phyloP scores from a whole-genome alignment of 176 grass and related monocot genomes.

The Oryza meyeriana region DNA sequence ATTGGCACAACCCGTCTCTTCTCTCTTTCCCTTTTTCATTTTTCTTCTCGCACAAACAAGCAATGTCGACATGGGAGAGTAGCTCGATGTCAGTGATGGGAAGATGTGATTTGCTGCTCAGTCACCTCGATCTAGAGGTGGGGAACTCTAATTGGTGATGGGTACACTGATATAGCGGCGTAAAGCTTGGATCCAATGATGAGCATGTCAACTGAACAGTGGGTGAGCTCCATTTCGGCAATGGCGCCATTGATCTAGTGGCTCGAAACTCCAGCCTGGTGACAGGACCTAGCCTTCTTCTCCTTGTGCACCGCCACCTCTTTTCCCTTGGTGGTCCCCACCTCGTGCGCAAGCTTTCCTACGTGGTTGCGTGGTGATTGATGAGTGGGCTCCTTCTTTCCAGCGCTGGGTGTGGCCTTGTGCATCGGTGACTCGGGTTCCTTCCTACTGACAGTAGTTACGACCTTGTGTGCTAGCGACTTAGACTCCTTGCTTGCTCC shows the following conservation, averaged over 20 bases:
- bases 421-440: neutral
- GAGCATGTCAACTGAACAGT: no score
- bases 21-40: no score
- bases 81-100: neutral
- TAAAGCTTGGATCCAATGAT: no score
- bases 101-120: neutral
- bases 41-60: no score
- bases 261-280: neutral
- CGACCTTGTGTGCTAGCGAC: neutral
- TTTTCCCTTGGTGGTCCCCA: neutral
- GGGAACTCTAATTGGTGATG: neutral
- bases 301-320: neutral
- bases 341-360: no score
- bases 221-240: no score
- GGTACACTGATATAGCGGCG: no score
- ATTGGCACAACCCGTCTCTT: no score
- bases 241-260: neutral
- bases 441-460: neutral
- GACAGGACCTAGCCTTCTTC: neutral
- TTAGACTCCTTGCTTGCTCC: no score
- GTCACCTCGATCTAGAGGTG: neutral
- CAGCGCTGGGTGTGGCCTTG: neutral
- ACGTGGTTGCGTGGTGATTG: no score
- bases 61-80: no score
- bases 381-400: neutral